Evolutionary conservation across 73 alveolate genomes (phyloP).

Genomic region (Symbiodinium pilosum): DNA sequence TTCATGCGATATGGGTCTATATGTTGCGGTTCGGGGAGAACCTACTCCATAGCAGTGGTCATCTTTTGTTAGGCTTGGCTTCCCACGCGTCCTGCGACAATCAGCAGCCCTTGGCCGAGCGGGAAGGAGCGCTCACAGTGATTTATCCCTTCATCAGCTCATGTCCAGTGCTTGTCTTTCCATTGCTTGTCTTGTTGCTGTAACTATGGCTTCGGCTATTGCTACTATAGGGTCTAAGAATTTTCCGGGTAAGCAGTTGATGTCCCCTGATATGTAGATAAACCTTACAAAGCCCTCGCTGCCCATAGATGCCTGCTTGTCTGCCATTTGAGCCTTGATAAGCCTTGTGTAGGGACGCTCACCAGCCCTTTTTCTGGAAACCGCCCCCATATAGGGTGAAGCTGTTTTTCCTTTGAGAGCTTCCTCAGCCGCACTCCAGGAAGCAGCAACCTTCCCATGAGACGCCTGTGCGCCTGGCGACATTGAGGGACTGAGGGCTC

Average conservation of each 20-base stretch:
- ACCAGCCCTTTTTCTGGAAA: neutral
- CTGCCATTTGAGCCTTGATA: neutral
- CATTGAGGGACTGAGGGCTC: no score
- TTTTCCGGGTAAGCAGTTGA: neutral
- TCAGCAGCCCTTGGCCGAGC: neutral
- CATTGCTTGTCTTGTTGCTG: no score
- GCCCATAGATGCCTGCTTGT: neutral
- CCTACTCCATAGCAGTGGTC: no score
- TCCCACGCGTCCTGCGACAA: neutral
- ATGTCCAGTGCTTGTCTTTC: no score
- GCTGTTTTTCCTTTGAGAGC: neutral
- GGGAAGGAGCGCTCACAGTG: neutral
- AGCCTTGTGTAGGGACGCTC: neutral
- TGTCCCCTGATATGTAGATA: neutral
- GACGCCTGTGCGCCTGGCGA: conserved; percentile 4
- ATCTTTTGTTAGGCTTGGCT: neutral
- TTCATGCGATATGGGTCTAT: no score
- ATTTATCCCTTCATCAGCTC: no score
- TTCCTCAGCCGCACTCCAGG: neutral
- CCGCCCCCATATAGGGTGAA: neutral
- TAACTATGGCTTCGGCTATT: no score
- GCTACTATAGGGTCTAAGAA: no score
- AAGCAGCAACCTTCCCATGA: neutral
- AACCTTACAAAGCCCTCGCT: neutral
- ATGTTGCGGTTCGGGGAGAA: no score